Evolutionary conservation across 2,329 filamentous ascomycete species (phyloP), one percentile per base, ranked within the genome.

Genomic region (Samsoniella hepiali): DNA sequence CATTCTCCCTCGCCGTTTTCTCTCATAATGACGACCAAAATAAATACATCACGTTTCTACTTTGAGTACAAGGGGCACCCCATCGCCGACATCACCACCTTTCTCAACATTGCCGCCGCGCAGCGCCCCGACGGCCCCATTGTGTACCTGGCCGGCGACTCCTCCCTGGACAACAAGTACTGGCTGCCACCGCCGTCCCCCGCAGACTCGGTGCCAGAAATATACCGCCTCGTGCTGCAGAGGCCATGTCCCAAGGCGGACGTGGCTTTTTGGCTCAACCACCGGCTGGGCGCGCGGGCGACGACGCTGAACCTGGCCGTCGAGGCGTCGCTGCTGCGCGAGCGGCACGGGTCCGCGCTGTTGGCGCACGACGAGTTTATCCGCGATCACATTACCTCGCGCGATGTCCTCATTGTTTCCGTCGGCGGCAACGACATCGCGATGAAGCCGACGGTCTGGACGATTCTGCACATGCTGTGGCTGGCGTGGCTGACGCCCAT

Each of bases 231-330:
- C 4, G 15, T 38, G 40, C 36, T 62, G 38, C 29, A 62, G 9
- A 11, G 17, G 7, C 47, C 38, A 3, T 31, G 31, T 15, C 49
- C 53, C 10, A 57, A 57, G 27, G 31, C 34, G 1, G 61, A 63
- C 32, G 44, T 63, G 11, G 61, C 61, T 5, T 63, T 63, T 22
- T 63, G 61, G 61, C 34, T 63, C n/a, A 63, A 63, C n/a, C 61
- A 53, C 27, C 34, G n/a, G 2, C 53, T 63, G 4, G 61, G 61
- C 42, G 29, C 44, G 22, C 53, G 34, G 7, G 61, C 53, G 22
- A 63, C 61, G 42, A 53, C 54, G n/a, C 22, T 63, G 17, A 63
- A 63, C 44, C 31, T 54, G 8, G 53, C 51, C 9, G 61, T 63
- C 8, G 61, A 63, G 34, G 61, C 53, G 13, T 63, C 61, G 9